phyloP scores from a whole-genome alignment of 495 filamentous ascomycete species.

The Neurospora sp. region DNA sequence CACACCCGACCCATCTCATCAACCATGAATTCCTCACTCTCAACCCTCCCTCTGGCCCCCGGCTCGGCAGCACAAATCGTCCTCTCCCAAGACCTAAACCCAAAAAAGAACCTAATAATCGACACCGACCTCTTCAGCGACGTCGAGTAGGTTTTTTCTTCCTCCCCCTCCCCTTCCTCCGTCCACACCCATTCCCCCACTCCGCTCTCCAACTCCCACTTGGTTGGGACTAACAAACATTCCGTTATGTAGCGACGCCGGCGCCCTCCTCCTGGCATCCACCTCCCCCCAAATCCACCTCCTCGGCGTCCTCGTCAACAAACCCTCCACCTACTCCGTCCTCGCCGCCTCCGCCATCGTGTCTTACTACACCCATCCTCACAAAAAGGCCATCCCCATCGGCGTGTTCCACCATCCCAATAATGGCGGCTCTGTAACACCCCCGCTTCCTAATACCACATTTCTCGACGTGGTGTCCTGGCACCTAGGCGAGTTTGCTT shows the following conservation, averaged over 20 bases:
- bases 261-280: constrained; percentile 25
- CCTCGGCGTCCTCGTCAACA: constrained; percentile 35
- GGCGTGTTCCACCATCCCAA: constrained; percentile 16
- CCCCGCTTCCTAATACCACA: constrained; percentile 26
- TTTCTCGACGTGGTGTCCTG: constrained; percentile 32
- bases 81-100: not conserved
- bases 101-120: constrained; percentile 23
- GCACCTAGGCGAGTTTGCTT: constrained; percentile 18
- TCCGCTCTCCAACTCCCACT: not conserved
- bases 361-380: constrained; percentile 28
- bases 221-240: not conserved
- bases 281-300: constrained; percentile 23
- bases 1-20: not conserved
- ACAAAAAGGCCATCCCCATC: constrained; percentile 19
- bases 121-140: constrained; percentile 36
- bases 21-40: not conserved
- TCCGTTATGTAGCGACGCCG: constrained; percentile 18
- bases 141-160: constrained; percentile 21
- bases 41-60: not conserved
- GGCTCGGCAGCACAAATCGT: not conserved
- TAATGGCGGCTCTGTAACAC: not conserved
- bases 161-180: not conserved
- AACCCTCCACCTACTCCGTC: constrained; percentile 31
- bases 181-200: not conserved
- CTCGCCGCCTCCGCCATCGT: constrained; percentile 32